A percentile compares a stretch with the other conserved stretches of the same genome.
Conservation (phyloP, 495 filamentous ascomycete species). For the Cetradonia linearis region DNA sequence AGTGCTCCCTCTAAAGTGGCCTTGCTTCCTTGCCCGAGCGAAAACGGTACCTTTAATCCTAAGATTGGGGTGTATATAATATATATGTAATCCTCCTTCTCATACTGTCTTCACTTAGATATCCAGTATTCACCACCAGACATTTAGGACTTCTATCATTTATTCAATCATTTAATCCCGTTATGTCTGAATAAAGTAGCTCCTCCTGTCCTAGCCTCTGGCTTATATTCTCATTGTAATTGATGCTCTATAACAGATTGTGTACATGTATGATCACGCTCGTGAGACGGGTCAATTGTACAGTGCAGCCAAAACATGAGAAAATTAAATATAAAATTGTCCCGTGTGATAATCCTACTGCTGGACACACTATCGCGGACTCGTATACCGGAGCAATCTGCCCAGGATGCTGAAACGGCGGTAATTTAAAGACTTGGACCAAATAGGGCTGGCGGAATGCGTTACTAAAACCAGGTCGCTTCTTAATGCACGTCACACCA, state of each 20-base stretch:
- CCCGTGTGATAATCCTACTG: neutral
- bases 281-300: neutral
- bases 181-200: too few relatives aligned
- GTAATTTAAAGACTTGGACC: neutral
- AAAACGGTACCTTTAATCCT: too few relatives aligned
- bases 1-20: too few relatives aligned
- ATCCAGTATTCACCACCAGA: too few relatives aligned
- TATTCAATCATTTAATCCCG: too few relatives aligned
- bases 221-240: neutral
- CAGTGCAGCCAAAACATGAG: neutral
- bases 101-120: too few relatives aligned
- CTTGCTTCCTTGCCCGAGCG: too few relatives aligned
- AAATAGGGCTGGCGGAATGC: neutral
- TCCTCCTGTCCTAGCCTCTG: neutral
- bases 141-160: too few relatives aligned
- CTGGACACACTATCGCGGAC: neutral
- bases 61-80: too few relatives aligned
- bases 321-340: neutral
- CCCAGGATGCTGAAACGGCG: neutral
- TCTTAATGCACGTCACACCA: neutral
- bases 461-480: too few relatives aligned
- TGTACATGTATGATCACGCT: neutral
- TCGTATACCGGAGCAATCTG: neutral
- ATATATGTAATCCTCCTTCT: too few relatives aligned
- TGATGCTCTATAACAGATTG: neutral